These are phyloP conservation scores for Podospora pseudocomata DNA, from an alignment of 495 filamentous ascomycete species.

Conservation along the genomic window DNA sequence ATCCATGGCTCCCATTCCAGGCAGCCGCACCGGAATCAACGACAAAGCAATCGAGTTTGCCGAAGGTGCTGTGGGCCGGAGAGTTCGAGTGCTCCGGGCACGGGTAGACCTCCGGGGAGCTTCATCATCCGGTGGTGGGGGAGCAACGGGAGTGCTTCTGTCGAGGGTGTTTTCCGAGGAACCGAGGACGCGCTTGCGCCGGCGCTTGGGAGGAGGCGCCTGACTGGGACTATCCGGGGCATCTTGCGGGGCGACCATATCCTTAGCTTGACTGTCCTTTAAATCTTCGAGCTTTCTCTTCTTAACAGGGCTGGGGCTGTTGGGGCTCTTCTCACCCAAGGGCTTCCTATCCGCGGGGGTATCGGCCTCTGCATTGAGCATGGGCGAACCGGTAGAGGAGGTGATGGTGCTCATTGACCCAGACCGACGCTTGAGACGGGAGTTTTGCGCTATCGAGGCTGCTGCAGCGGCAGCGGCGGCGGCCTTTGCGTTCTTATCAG, in stretches of 20 bases:
- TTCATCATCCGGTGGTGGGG: constrained; percentile 5
- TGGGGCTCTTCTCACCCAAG: constrained; percentile 38
- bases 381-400: constrained; percentile 31
- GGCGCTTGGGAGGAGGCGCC: constrained; percentile 27
- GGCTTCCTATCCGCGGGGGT: constrained; percentile 33
- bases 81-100: constrained; percentile 26
- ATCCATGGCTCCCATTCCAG: constrained; percentile 29
- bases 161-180: background rate
- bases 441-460: constrained; percentile 19
- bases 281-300: constrained; percentile 34
- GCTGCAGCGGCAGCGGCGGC: constrained; percentile 28
- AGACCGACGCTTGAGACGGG: constrained; percentile 25
- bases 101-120: constrained; percentile 31
- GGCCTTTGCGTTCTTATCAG: constrained; percentile 41
- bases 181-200: constrained; percentile 27
- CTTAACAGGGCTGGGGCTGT: constrained; percentile 36
- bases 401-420: constrained; percentile 24
- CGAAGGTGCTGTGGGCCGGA: constrained; percentile 28
- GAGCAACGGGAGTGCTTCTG: background rate
- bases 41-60: constrained; percentile 35
- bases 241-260: constrained; percentile 6
- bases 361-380: constrained; percentile 26
- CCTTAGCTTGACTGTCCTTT: constrained; percentile 17
- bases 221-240: constrained; percentile 13
- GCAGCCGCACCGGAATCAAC: constrained; percentile 30